A percentile compares a stretch with the other conserved stretches of the same genome.
Conservation (phyloP, 1,284 basidiomycete species). For the Cutaneotrichosporon sp. region DNA sequence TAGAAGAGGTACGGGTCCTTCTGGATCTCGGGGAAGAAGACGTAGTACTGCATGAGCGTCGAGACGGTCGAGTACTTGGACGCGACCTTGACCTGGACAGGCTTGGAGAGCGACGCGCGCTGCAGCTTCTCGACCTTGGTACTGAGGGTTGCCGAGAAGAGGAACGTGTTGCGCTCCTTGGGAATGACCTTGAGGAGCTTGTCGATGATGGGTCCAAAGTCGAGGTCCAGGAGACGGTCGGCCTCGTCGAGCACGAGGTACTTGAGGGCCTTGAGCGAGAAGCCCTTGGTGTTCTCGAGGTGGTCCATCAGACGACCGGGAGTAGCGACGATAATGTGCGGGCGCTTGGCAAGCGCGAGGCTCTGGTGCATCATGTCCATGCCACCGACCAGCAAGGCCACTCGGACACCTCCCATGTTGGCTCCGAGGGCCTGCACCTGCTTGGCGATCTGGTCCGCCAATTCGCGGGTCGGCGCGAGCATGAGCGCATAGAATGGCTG, state of each 20-base stretch:
- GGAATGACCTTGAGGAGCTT: conserved; percentile 96
- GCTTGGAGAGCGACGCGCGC: conserved; percentile 90
- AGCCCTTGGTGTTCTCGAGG: conserved; percentile 97
- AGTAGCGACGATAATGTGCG: conserved; percentile 96
- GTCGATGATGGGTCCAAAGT: conserved; percentile 96
- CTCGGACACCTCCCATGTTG: conserved; percentile 91
- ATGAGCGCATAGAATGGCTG: conserved; percentile 91
- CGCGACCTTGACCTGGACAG: conserved; percentile 90
- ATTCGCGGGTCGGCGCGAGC: conserved; percentile 88
- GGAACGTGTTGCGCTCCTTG: conserved; percentile 88
- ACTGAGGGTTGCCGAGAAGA: conserved; percentile 99
- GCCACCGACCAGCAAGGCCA: conserved; percentile 90
- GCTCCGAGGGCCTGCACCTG: conserved; percentile 92
- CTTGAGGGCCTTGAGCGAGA: conserved; percentile 80
- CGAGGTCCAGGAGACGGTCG: conserved; percentile 93
- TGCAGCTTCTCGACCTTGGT: conserved; percentile 98
- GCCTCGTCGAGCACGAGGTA: conserved; percentile 98
- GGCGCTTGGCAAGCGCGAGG: conserved; percentile 86
- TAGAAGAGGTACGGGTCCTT: conserved; percentile 93
- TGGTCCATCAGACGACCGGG: conserved; percentile 95
- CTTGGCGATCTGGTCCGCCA: conserved; percentile 98
- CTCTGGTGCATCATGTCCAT: conserved; percentile 92
- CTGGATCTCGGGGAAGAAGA: conserved; percentile 86
- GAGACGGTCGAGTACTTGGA: conserved; percentile 98
- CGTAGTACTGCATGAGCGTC: conserved; percentile 92